Conservation (phyloP, 805 yeast species). For the Kregervanrija fluxuum region DNA sequence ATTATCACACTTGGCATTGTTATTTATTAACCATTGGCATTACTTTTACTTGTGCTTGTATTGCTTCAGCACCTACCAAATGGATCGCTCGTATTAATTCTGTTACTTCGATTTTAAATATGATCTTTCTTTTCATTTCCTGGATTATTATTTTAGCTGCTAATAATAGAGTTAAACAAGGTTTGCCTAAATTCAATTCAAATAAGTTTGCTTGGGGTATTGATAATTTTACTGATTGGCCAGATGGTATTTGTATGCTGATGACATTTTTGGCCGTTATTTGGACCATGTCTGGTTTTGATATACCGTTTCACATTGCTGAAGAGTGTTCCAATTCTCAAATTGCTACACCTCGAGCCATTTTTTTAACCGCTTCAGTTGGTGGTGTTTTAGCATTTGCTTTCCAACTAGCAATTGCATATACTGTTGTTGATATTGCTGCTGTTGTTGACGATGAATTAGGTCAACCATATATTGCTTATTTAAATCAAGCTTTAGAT, state of each 20-base stretch:
- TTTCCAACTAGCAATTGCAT: conserved; percentile 53
- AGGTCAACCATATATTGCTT: conserved; percentile 56
- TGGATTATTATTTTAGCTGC: conserved; percentile 47
- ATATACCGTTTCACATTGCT: conserved; percentile 63
- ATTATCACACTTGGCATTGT: conserved; percentile 40
- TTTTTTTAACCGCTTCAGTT: conserved; percentile 45
- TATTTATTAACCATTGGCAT: conserved; percentile 45
- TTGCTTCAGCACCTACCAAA: conserved; percentile 47
- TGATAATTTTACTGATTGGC: conserved; percentile 51
- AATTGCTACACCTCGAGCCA: conserved; percentile 59
- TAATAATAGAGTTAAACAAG: conserved; percentile 31
- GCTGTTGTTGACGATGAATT: conserved; percentile 40
- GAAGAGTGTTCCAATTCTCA: conserved; percentile 63
- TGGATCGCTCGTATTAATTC: conserved; percentile 47
- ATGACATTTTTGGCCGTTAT: conserved; percentile 51
- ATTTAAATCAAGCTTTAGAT: conserved; percentile 40
- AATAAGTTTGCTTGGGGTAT: conserved; percentile 45
- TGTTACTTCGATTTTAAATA: conserved; percentile 41
- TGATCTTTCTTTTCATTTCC: conserved; percentile 42
- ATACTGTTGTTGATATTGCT: conserved; percentile 45
- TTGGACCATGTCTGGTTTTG: conserved; percentile 70
- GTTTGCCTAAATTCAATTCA: conserved; percentile 39
- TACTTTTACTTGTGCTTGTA: conserved; percentile 37
- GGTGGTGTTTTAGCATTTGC: conserved; percentile 53
- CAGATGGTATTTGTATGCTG: conserved; percentile 49